These are phyloP conservation scores for Salix udensis DNA, from an alignment of 345 rosid genomes.

Conservation along the genomic window DNA sequence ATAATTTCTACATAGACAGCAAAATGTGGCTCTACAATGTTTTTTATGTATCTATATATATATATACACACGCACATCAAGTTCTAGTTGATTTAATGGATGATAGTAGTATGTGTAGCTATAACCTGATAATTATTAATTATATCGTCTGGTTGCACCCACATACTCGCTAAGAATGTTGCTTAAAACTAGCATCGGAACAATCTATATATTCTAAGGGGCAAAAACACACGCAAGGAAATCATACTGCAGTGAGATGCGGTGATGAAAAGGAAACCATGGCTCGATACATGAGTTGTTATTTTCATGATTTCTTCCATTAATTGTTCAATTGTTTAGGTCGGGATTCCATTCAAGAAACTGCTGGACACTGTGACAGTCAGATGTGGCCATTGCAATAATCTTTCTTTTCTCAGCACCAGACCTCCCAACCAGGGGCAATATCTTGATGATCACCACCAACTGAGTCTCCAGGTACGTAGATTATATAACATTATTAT, in stretches of 20 bases:
- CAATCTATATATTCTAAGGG: no score
- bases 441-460: constrained; percentile 66
- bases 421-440: constrained; percentile 68
- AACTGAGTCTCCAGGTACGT: constrained; percentile 57
- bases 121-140: neutral
- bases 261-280: no score
- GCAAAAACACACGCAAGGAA: no score
- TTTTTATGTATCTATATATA: no score
- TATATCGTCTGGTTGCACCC: neutral
- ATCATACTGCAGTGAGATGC: no score
- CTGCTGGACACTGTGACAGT: constrained; percentile 90
- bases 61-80: neutral
- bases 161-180: no score
- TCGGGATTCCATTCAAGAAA: constrained; percentile 87
- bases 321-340: constrained; percentile 34
- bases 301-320: neutral
- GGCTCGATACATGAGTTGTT: no score
- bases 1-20: neutral
- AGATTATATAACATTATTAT: neutral
- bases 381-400: constrained; percentile 95
- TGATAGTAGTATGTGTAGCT: neutral
- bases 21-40: neutral
- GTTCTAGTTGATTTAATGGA: neutral
- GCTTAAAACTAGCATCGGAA: no score
- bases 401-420: constrained; percentile 85